Base-by-base conservation (phyloP, 2,329 filamentous ascomycete species). In the Penicillium occitanis region DNA sequence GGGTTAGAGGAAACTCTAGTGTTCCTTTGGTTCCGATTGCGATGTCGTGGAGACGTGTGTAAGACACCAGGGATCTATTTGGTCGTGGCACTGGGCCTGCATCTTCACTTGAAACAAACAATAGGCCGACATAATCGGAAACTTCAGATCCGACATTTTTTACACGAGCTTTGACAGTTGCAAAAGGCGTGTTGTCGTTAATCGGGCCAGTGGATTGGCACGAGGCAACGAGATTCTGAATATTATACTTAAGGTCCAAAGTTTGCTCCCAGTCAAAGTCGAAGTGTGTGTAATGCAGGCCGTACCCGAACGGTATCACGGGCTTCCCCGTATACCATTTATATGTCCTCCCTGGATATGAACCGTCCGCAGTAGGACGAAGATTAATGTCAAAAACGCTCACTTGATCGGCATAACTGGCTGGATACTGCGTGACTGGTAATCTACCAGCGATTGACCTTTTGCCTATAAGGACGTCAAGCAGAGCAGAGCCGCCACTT, bases 241-340 rank as follows among this genome's bases (percentile, higher is more conserved):
- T 63, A 44, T 51, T 66, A 66, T 22, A 55, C 6, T 19, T 42
- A 33, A 19, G 30, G 19, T 37, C 10, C 42, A 40, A 44, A 33
- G 11, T 46, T 10, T 44, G 53, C 19, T 35, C 55, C 33, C 42
- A 60, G 3, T 44, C 46, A 60, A 69, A 61, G 13, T 70, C 65
- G 69, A 80, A 79, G 30, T 72, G 75, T 11, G 78, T 80, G 68
- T 80, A 80, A 69, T 79, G 77, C 37, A 80, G 67, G 0, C 78
- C 78, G 64, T 74, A 76, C 7, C 78, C 78, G 67, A 79, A 80
- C 3, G 74, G 71, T 8, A 77, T 59, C 5, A 79, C 75, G 0
- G 72, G 63, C 13, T 76, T 65, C 22, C 72, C 68, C 53, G 30
- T 57, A 67, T 78, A 79, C 76, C 77, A 80, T 66, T 74, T 73